These are phyloP conservation scores for Rhizoctonia solani DNA, from an alignment of 1,284 basidiomycete genomes.

Conservation along the genomic window DNA sequence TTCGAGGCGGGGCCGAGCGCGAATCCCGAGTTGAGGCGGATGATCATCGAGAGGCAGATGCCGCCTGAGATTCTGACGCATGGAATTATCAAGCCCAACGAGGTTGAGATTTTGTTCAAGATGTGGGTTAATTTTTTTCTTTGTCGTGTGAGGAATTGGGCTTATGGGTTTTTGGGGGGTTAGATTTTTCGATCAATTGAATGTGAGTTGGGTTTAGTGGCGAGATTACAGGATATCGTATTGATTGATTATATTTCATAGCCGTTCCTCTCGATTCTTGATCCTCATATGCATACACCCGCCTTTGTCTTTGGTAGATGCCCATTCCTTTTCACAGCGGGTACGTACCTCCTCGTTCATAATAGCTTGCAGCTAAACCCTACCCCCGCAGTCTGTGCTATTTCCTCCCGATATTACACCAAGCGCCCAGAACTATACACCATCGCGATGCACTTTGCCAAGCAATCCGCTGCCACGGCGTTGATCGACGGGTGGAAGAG, in stretches of 20 bases:
- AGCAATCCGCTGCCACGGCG: constrained; percentile 75
- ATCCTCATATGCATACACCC: constrained; percentile 72
- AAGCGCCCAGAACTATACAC: constrained; percentile 80
- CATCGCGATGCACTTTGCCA: constrained; percentile 85
- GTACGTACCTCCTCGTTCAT: constrained; percentile 53
- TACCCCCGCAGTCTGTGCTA: constrained; percentile 66
- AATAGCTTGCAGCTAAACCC: neutral
- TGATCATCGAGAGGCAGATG: constrained; percentile 76
- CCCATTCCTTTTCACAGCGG: constrained; percentile 80
- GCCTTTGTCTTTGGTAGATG: constrained; percentile 73
- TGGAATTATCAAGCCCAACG: constrained; percentile 75
- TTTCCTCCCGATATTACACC: constrained; percentile 72
- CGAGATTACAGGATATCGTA: neutral
- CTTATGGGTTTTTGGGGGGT: constrained; percentile 41
- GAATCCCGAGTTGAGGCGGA: constrained; percentile 66
- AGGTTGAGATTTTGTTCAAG: constrained; percentile 80
- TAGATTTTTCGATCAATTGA: constrained; percentile 72
- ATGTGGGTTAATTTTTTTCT: constrained; percentile 60
- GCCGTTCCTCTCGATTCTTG: constrained; percentile 75
- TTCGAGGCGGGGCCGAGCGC: constrained; percentile 70
- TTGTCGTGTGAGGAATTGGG: neutral
- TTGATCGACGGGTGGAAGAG: constrained; percentile 82
- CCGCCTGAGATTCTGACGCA: constrained; percentile 83
- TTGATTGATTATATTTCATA: constrained; percentile 43
- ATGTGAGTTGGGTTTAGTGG: constrained; percentile 53